Base-by-base conservation (phyloP, 495 filamentous ascomycete genomes). In the Staphylotrichum tortipilum region DNA sequence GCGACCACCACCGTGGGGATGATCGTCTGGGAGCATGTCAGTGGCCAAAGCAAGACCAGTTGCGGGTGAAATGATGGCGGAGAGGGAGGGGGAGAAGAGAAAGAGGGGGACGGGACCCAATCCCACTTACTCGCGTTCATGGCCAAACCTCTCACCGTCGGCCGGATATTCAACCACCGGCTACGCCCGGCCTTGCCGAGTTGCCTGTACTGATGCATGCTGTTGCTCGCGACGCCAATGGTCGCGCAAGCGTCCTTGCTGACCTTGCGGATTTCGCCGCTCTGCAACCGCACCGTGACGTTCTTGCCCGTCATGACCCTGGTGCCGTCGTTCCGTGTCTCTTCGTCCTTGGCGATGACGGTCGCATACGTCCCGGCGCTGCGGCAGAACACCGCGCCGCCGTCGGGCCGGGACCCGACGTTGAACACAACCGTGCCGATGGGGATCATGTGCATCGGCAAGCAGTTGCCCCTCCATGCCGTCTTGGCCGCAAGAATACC, bases 1-100 rank as follows among this genome's bases (percentile, higher is more conserved):
- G 73, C 94, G 78, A 64, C 92, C 92, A 84, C 92, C 92, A 78
- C 92, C 92, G 69, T 98, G 92, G 57, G 92, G 90, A 79, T 98
- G 92, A 57, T 98, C 94, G 53, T 72, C 79, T 81, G 39, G 23
- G 24, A 3, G 3, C 15, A 24, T 19, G 53, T 77, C 50, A 75
- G 69, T 38, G 40, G 34, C 34, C 28, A 41, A 52, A 15, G 15
- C 10, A 11, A 47, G 9, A 22, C 24, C 28, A n/a, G n/a, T n/a
- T n/a, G n/a, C n/a, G n/a, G n/a, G n/a, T 12, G 29, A 14, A 18
- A 6, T 17, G 14, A 36, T n/a, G n/a, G n/a, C n/a, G 21, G n/a
- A 35, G 7, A 11, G 28, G 28, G 21, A 3, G 8, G 26, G 7
- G n/a, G 30, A 38, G 12, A 50, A 49, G 41, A 23, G 23, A 37